Evolutionary conservation across 2,329 filamentous ascomycete genomes (phyloP), one percentile per base, ranked within the genome.

Genomic region (Alternaria sp.): DNA sequence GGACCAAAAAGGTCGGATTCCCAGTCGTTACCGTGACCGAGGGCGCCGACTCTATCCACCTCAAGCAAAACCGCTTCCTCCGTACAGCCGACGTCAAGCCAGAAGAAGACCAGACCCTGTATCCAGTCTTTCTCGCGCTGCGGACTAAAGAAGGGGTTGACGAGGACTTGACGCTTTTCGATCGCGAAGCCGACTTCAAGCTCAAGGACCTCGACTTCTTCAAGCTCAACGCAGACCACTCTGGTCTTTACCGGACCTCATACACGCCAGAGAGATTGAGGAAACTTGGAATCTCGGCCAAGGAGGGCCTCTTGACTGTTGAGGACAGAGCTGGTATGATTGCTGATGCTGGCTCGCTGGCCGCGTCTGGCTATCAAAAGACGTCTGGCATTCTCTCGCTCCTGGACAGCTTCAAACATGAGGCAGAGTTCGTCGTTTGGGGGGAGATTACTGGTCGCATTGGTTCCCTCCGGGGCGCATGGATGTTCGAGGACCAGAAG

Each of bases 221-320:
- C 88, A 98, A 98, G 85, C 84, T 98, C 63, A 98, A 98, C 75
- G 93, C 94, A 16, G 93, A 97, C 76, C 94, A 97, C 79, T 94
- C 93, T 22, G 92, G 92, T 67, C 90, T 97, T 65, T 98, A 96
- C 84, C 89, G 94, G 62, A 97, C 94, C 0, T 92, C 90, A 0
- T 98, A 98, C 82, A 85, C 89, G 2, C 90, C 93, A 2, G 90
- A 92, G 72, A 90, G 94, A 36, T 86, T 98, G 45, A 85, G 89
- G 69, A 97, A 97, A 84, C 89, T 98, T 38, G 94, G 94, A 27
- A 83, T 93, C 74, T 92, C 94, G 57, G 94, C 93, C 48, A 95
- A 92, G 80, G 81, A 89, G 48, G 92, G 92, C 5, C 85, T 94
- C 10, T 83, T 98, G 57, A 90, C 88, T 11, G 93, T 97, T 7